Evolutionary conservation across 129 eudicot species (phyloP).

Genomic region (Centella asiatica): DNA sequence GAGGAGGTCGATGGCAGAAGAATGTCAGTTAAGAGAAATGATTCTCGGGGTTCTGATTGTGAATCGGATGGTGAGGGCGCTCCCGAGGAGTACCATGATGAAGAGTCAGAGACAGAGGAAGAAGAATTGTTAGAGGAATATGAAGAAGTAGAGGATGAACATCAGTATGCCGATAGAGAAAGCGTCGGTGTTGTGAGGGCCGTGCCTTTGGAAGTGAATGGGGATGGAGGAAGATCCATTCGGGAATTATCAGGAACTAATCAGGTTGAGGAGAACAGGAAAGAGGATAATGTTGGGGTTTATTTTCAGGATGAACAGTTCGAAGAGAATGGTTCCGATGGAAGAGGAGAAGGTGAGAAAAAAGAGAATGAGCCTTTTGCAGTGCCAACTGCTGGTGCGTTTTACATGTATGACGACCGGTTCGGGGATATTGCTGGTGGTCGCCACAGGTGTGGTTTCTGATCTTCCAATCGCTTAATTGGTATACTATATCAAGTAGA

Average conservation of each 20-base stretch:
- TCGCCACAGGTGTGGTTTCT: slow-evolving; percentile 46
- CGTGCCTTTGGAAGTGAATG: slow-evolving; percentile 17
- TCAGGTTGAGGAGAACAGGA: slow-evolving; percentile 14
- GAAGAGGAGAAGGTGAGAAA: slow-evolving; percentile 44
- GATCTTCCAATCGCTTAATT: not conserved
- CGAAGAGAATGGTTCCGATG: slow-evolving; percentile 16
- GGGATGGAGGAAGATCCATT: slow-evolving; percentile 7
- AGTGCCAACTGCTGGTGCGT: slow-evolving; percentile 93
- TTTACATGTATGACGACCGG: slow-evolving; percentile 96
- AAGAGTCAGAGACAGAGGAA: slow-evolving; percentile 35
- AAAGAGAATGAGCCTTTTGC: slow-evolving; percentile 81
- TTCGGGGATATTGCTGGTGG: slow-evolving; percentile 67
- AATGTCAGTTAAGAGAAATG: slow-evolving; percentile 20
- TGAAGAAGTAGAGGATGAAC: slow-evolving; percentile 38
- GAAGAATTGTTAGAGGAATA: slow-evolving; percentile 24
- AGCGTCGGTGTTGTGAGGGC: slow-evolving; percentile 11
- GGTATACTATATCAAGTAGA: not conserved
- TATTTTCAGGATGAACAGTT: slow-evolving; percentile 20
- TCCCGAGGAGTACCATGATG: slow-evolving; percentile 68
- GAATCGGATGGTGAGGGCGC: slow-evolving; percentile 84
- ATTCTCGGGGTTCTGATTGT: slow-evolving; percentile 50
- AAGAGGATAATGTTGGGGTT: slow-evolving; percentile 23
- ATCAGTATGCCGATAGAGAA: slow-evolving; percentile 21
- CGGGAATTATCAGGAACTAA: not conserved
- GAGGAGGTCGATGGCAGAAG: slow-evolving; percentile 19